These are phyloP conservation scores for Physcomitrium patens DNA, from an alignment of 225 moss, liverwort and hornwort species.

Conservation along the genomic window DNA sequence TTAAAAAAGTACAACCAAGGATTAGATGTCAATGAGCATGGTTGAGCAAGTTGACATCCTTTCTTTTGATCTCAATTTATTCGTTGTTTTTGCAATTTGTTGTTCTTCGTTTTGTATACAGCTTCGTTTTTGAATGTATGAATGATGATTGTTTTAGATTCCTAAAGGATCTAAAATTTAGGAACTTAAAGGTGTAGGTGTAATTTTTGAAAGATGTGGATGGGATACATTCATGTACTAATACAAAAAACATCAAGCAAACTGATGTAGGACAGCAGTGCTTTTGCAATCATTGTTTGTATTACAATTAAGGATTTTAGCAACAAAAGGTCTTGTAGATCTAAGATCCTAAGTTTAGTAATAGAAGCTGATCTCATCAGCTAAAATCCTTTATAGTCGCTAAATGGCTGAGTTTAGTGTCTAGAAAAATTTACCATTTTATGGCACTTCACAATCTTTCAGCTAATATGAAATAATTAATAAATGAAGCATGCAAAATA, in stretches of 20 bases:
- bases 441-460: too few species aligned
- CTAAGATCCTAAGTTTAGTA: not conserved
- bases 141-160: too few species aligned
- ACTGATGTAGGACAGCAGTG: not conserved
- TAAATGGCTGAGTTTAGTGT: too few species aligned
- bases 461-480: too few species aligned
- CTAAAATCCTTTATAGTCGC: not conserved
- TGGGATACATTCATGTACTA: not conserved
- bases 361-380: not conserved
- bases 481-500: too few species aligned
- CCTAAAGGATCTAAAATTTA: not conserved
- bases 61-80: not conserved
- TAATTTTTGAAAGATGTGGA: too few species aligned
- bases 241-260: not conserved
- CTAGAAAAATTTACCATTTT: too few species aligned
- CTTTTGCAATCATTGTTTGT: not conserved
- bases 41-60: not conserved
- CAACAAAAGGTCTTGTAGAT: not conserved
- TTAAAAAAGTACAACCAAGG: not conserved
- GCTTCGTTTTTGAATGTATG: too few species aligned
- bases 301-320: not conserved
- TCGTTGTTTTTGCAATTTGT: not conserved
- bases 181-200: not conserved
- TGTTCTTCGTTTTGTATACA: not conserved
- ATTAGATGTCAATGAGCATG: conserved; percentile 1